Percentiles rank a stretch among this genome's conserved stretches.
These are phyloP conservation scores for Arabidopsis suecica DNA, from an alignment of 345 rosid species.

Conservation along the genomic window DNA sequence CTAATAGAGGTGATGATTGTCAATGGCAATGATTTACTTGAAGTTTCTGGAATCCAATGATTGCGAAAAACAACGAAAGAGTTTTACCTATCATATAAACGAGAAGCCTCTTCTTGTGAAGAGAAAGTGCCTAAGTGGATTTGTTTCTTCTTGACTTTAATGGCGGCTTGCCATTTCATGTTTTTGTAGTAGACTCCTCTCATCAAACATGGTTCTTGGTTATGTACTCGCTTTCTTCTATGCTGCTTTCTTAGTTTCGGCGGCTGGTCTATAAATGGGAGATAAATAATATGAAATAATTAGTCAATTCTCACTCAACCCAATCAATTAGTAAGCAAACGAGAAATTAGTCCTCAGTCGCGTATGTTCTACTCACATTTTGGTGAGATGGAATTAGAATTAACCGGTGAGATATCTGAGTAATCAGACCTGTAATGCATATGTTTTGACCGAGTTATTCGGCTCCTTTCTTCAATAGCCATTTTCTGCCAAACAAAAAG, in stretches of 20 bases:
- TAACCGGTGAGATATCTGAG: constrained; percentile 29
- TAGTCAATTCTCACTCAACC: not conserved
- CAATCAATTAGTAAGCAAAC: not conserved
- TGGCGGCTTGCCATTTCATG: constrained; percentile 99
- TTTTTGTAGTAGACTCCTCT: constrained; percentile 98
- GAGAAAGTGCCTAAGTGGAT: constrained; percentile 95
- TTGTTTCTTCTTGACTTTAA: constrained; percentile 95
- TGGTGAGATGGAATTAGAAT: constrained; percentile 29
- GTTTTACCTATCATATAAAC: constrained; percentile 82
- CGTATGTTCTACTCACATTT: constrained; percentile 30
- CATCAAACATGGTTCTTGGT: constrained; percentile 94
- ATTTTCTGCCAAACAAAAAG: constrained; percentile 23
- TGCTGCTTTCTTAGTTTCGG: constrained; percentile 90
- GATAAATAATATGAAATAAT: not conserved
- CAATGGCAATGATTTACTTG: constrained; percentile 18
- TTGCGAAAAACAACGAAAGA: no score
- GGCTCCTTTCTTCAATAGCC: constrained; percentile 16
- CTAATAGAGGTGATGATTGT: constrained; percentile 47
- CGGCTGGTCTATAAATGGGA: constrained; percentile 64
- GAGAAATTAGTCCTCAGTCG: constrained; percentile 13
- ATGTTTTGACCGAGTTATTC: constrained; percentile 22
- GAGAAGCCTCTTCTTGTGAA: constrained; percentile 96
- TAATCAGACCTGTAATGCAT: constrained; percentile 30
- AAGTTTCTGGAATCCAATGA: constrained; percentile 1
- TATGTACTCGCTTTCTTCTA: constrained; percentile 79